Conservation (phyloP, 2,329 filamentous ascomycete species). For the Monilinia polystroma region DNA sequence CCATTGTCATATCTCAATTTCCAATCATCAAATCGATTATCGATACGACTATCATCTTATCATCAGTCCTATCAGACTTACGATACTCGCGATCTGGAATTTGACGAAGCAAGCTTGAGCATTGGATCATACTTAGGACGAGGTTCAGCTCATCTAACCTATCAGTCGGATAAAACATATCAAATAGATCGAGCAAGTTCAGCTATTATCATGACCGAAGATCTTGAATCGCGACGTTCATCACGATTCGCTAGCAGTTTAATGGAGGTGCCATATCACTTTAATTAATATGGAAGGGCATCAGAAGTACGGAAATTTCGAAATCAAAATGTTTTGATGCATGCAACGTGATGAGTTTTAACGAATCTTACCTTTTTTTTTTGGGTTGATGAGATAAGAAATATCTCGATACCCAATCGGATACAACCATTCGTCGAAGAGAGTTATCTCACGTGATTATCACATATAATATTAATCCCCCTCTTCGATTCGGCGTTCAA, state of each 20-base stretch:
- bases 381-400: constrained; percentile 2
- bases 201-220: constrained; percentile 9
- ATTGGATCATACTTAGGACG: constrained; percentile 2
- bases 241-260: constrained; percentile 11
- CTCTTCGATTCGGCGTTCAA: constrained; percentile 7
- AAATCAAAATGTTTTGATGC: constrained; percentile 12
- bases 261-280: constrained; percentile 5
- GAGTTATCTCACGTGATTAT: background rate
- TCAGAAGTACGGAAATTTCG: background rate
- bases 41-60: background rate
- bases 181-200: constrained; percentile 4
- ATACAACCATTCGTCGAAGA: background rate
- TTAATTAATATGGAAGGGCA: background rate
- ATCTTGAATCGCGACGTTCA: constrained; percentile 1
- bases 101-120: constrained; percentile 14
- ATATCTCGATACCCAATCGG: background rate
- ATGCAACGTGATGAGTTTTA: constrained; percentile 2
- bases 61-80: constrained; percentile 10
- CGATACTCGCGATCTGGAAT: constrained; percentile 11
- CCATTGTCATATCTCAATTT: constrained; percentile 15
- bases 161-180: constrained; percentile 2
- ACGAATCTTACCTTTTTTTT: background rate
- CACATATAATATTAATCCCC: background rate
- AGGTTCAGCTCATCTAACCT: constrained; percentile 7
- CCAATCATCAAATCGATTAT: background rate